phyloP scores from a whole-genome alignment of 768 basidiomycete genomes.

The Tulasnella sp. region DNA sequence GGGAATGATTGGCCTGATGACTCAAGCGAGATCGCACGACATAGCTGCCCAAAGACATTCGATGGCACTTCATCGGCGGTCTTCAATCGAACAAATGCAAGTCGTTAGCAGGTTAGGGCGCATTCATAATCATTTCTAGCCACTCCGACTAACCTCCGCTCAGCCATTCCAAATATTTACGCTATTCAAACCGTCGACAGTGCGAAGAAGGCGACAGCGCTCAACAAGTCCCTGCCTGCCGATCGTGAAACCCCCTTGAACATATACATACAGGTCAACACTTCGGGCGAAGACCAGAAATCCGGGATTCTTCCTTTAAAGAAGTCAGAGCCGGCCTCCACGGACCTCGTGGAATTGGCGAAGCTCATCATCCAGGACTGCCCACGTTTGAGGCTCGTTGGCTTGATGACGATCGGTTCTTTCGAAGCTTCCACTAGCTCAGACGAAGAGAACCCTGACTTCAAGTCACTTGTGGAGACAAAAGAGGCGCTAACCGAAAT shows the following conservation, averaged over 20 bases:
- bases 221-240: conserved; percentile 70
- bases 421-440: conserved; percentile 64
- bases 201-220: conserved; percentile 72
- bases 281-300: conserved; percentile 89
- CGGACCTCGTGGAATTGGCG: conserved; percentile 69
- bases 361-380: conserved; percentile 70
- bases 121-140: background rate
- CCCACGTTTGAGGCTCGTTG: conserved; percentile 73
- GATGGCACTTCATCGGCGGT: conserved; percentile 97
- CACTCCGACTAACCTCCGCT: conserved; percentile 3
- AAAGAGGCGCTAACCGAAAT: conserved; percentile 58
- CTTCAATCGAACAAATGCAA: conserved; percentile 95
- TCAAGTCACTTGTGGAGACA: conserved; percentile 67
- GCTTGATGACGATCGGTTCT: conserved; percentile 97
- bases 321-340: conserved; percentile 36
- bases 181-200: conserved; percentile 86
- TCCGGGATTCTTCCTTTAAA: conserved; percentile 74
- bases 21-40: background rate
- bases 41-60: conserved; percentile 84
- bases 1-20: background rate
- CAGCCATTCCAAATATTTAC: conserved; percentile 87
- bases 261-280: conserved; percentile 92
- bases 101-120: conserved; percentile 70
- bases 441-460: conserved; percentile 67
- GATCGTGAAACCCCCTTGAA: conserved; percentile 67